Percentiles rank a stretch among this genome's conserved stretches.
phyloP scores from a whole-genome alignment of 2,329 filamentous ascomycete genomes.

The Colletotrichum cereale region DNA sequence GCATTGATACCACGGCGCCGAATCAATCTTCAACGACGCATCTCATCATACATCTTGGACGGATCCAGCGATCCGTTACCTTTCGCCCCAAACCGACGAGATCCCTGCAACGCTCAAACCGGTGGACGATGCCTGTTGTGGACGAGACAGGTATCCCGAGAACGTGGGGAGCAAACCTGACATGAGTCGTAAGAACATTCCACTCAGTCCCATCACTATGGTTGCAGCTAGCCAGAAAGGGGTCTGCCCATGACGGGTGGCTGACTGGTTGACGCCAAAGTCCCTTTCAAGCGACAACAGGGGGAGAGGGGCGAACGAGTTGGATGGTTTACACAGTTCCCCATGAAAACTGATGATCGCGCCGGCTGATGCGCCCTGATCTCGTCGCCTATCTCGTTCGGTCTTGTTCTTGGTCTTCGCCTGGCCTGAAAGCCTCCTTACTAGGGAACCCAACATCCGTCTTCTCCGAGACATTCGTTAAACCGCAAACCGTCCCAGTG shows the following conservation, averaged over 20 bases:
- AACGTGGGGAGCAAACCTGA: constrained; percentile 15
- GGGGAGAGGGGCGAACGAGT: not conserved
- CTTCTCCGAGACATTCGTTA: not conserved
- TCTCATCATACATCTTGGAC: constrained; percentile 3
- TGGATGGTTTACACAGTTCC: not conserved
- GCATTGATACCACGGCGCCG: constrained; percentile 23
- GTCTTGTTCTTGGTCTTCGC: constrained; percentile 13
- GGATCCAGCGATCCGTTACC: constrained; percentile 6
- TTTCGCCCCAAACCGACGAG: not conserved
- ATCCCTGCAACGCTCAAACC: constrained; percentile 29
- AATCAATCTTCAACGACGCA: constrained; percentile 16
- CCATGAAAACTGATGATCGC: not conserved
- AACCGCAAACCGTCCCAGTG: too few species aligned
- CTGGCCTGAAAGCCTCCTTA: constrained; percentile 9
- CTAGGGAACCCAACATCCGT: not conserved
- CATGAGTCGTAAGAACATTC: not conserved
- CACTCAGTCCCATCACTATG: not conserved
- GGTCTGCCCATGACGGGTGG: not conserved
- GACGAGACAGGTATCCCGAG: constrained; percentile 3
- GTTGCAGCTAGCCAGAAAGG: not conserved
- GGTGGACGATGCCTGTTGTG: constrained; percentile 14
- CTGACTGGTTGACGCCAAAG: not conserved
- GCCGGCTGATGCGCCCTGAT: constrained; percentile 29
- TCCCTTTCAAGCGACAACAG: not conserved
- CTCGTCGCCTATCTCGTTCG: constrained; percentile 27